A percentile compares a stretch with the other conserved stretches of the same genome.
phyloP scores from a whole-genome alignment of 352 stramenopile species.

The Pythium scleroteichum region DNA sequence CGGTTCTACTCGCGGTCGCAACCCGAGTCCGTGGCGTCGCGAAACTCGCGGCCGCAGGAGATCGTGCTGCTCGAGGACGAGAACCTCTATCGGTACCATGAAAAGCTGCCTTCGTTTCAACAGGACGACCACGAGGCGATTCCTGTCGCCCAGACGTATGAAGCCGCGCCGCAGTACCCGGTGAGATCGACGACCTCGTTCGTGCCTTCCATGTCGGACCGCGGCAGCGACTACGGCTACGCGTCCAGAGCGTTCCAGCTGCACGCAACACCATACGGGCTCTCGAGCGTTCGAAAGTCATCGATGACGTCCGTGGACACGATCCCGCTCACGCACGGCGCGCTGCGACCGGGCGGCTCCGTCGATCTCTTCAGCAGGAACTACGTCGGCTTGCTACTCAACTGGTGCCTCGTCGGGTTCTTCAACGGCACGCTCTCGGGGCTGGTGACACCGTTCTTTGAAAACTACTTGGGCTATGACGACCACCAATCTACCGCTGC shows the following conservation, averaged over 20 bases:
- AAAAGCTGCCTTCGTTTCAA: not conserved
- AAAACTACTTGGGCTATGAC: slow-evolving; percentile 25
- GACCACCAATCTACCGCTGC: slow-evolving; percentile 5
- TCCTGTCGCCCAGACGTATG: not conserved
- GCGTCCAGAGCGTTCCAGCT: slow-evolving; percentile 1
- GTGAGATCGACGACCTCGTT: not conserved
- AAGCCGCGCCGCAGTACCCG: too few relatives aligned
- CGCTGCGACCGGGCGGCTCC: not conserved
- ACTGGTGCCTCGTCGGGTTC: slow-evolving; percentile 33
- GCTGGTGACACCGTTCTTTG: slow-evolving; percentile 27
- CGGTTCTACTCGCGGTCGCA: not conserved
- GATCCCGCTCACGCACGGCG: slow-evolving; percentile 11
- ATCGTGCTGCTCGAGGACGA: slow-evolving; percentile 23
- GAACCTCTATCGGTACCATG: slow-evolving; percentile 23
- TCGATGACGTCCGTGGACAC: slow-evolving; percentile 5
- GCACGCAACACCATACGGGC: slow-evolving; percentile 9
- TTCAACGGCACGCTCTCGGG: slow-evolving; percentile 26
- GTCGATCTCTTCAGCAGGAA: slow-evolving; percentile 8
- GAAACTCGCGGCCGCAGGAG: slow-evolving; percentile 2
- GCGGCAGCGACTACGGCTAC: not conserved
- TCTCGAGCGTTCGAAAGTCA: not conserved
- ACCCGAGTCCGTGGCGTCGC: not conserved
- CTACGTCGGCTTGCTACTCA: slow-evolving; percentile 21
- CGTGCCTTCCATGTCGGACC: not conserved
- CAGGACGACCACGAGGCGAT: not conserved